Evolutionary conservation across 345 rosid species (phyloP), one percentile per base, ranked within the genome.

Genomic region (Rhizophora mangle): DNA sequence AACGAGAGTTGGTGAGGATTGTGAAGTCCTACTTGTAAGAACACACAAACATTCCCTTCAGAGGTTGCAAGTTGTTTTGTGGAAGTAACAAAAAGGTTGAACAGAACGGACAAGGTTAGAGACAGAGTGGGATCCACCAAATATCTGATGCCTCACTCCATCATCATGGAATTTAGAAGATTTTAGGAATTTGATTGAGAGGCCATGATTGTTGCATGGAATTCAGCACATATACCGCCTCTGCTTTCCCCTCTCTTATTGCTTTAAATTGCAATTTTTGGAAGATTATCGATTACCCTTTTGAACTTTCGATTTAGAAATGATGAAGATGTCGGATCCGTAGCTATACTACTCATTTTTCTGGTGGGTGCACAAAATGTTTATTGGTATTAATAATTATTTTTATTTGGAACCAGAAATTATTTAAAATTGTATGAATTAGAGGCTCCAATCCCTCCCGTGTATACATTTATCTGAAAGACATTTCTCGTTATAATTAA

Each of bases 121-220:
- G 86, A 77, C 81, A 78, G 9, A 63, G 81, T 68, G 79, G 97
- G 69, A 57, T 84, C 89, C 82, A 84, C 82, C 72, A 76, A 78
- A 80, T 76, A 85, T 85, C 78, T 69, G 86, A 82, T 82, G 88
- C 85, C 90, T 92, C 84, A 87, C 88, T 74, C 87, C 65, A 75
- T 68, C 92, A 92, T 90, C 79, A 92, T 90, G 82, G 86, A 68
- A 74, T 63, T 75, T 80, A 60, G 86, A 82, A 85, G 89, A 76
- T 76, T 78, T 79, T 83, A 74, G 78, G 78, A 76, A 84, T 69
- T 82, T 85, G 96, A 88, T 81, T 81, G 86, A 76, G 80, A 71
- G 60, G 92, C 88, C 83, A 93, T 93, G 82, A 93, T 93, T 84
- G 68, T 81, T 86, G 87, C 96, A 88, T 90, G 93, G 98, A 92